Conservation (phyloP, 495 filamentous ascomycete genomes). For the Aspergillus steynii region DNA sequence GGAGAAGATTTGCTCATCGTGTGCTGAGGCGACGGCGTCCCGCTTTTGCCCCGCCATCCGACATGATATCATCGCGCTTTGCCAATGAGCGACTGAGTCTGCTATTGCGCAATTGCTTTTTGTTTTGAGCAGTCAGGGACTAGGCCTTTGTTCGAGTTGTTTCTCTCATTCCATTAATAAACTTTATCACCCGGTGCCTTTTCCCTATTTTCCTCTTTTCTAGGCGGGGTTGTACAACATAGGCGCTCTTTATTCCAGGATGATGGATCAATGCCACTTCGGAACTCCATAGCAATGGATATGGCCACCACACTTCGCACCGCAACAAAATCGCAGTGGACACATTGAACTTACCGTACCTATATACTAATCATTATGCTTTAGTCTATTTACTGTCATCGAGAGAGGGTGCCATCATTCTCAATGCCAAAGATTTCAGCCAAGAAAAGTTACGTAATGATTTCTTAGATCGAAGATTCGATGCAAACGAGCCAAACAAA, state of each 20-base stretch:
- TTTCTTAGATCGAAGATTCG: background rate
- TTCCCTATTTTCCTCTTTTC: background rate
- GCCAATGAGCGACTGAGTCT: background rate
- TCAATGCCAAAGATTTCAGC: too few species aligned
- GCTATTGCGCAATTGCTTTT: background rate
- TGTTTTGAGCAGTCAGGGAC: background rate
- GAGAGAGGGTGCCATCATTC: too few species aligned
- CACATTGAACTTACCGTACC: too few species aligned
- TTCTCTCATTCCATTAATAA: background rate
- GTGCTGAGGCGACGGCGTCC: background rate
- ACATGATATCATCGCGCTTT: slow-evolving; percentile 26
- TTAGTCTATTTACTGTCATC: too few species aligned
- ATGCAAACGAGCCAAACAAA: background rate
- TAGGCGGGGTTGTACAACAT: too few species aligned
- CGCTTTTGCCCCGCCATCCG: slow-evolving; percentile 20
- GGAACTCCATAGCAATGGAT: too few species aligned
- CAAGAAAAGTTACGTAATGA: background rate
- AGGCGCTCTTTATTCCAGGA: too few species aligned
- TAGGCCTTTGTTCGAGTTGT: background rate
- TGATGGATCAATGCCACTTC: too few species aligned
- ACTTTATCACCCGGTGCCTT: background rate
- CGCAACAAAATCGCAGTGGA: too few species aligned
- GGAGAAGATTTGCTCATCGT: slow-evolving; percentile 10
- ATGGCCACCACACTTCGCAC: too few species aligned
- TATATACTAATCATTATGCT: too few species aligned